Percentiles rank a stretch among this genome's conserved stretches.
phyloP scores from a whole-genome alignment of 805 yeast genomes.

The Candida sphagnicola region DNA sequence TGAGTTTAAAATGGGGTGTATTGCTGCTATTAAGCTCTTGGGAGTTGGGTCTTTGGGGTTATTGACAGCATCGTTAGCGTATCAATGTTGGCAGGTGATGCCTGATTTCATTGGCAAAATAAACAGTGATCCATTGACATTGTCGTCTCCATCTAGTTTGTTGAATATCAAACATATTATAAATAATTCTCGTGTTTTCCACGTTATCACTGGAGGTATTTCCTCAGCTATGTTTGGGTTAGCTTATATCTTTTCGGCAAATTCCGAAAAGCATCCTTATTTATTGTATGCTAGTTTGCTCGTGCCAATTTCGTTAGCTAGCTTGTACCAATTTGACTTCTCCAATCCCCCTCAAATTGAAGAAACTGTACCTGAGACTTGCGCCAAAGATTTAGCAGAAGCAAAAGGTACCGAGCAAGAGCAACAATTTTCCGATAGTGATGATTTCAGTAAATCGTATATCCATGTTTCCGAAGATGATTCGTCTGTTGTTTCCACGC shows the following conservation, averaged over 20 bases:
- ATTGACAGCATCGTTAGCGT: constrained; percentile 48
- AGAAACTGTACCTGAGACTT: background rate
- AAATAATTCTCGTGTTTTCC: constrained; percentile 17
- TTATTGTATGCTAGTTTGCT: constrained; percentile 60
- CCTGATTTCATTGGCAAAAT: constrained; percentile 24
- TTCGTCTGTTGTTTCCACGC: constrained; percentile 24
- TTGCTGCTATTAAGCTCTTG: constrained; percentile 49
- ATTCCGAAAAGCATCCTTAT: constrained; percentile 65
- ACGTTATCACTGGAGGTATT: constrained; percentile 39
- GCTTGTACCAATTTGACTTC: background rate
- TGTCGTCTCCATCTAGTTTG: constrained; percentile 12
- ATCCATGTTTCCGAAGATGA: constrained; percentile 41
- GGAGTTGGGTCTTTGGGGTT: constrained; percentile 71
- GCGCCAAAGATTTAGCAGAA: background rate
- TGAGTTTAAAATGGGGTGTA: constrained; percentile 18
- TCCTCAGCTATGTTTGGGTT: constrained; percentile 49
- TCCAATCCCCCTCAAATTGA: constrained; percentile 1
- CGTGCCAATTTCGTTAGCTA: constrained; percentile 40
- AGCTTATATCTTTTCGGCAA: constrained; percentile 57
- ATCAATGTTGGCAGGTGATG: constrained; percentile 31
- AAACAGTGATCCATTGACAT: constrained; percentile 7
- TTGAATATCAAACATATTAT: constrained; percentile 20
- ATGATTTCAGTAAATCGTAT: constrained; percentile 35
- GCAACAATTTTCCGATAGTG: constrained; percentile 16
- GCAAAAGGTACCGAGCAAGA: background rate